phyloP scores from a whole-genome alignment of 2,329 filamentous ascomycete species.

The Herpotrichia juniperi region DNA sequence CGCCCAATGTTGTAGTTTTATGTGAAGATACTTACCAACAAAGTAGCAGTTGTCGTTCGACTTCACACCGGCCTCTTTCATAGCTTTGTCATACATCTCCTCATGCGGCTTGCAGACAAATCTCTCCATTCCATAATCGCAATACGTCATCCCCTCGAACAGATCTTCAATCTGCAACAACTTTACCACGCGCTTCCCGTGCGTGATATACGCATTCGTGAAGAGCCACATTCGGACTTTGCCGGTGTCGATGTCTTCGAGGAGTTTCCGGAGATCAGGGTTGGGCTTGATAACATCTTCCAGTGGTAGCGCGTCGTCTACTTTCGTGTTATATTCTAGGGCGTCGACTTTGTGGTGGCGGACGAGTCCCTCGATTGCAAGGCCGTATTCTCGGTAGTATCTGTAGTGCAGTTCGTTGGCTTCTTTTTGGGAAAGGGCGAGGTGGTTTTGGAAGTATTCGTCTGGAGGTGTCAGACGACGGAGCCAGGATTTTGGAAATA shows the following conservation, averaged over 20 bases:
- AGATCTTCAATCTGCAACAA: conserved; percentile 83
- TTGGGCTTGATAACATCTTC: conserved; percentile 84
- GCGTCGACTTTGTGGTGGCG: conserved; percentile 95
- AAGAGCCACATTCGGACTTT: conserved; percentile 93
- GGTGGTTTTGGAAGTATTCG: conserved; percentile 69
- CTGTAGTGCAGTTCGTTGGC: conserved; percentile 85
- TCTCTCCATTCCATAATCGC: conserved; percentile 77
- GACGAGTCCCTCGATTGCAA: conserved; percentile 95
- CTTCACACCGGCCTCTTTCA: conserved; percentile 78
- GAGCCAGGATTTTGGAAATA: too few species aligned
- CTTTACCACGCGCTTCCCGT: conserved; percentile 80
- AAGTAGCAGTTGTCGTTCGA: conserved; percentile 81
- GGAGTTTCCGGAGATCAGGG: conserved; percentile 72
- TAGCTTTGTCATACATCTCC: conserved; percentile 86
- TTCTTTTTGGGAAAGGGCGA: conserved; percentile 75
- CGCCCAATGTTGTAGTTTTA: neutral
- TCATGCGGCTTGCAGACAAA: conserved; percentile 86
- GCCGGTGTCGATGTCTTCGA: conserved; percentile 79
- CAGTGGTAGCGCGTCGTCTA: conserved; percentile 91
- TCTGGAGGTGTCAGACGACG: conserved; percentile 47
- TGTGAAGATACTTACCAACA: conserved; percentile 69
- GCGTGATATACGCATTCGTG: conserved; percentile 93
- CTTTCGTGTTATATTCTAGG: conserved; percentile 90
- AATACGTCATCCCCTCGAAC: conserved; percentile 95
- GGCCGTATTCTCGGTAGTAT: conserved; percentile 94